Percentiles rank a stretch among this genome's conserved stretches.
Conservation (phyloP, 805 yeast genomes). For the Yarrowia divulgata region DNA sequence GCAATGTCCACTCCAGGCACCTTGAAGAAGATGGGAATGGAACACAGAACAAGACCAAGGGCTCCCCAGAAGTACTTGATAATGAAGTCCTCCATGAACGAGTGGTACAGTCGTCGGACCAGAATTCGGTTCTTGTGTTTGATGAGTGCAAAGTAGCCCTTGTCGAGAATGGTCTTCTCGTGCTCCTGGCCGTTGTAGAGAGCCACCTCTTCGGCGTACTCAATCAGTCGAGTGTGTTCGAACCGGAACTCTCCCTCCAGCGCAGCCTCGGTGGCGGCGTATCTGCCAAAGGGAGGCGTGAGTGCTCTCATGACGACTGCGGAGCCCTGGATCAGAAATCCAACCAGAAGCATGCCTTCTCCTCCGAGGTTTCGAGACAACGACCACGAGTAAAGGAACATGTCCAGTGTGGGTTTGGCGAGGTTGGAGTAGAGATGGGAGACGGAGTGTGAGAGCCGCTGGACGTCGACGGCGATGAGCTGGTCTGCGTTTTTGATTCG, state of each 20-base stretch:
- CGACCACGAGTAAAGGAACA: constrained; percentile 80
- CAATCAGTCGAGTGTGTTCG: constrained; percentile 79
- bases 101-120: constrained; percentile 76
- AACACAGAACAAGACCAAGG: constrained; percentile 84
- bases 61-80: constrained; percentile 97
- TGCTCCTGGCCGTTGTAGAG: constrained; percentile 79
- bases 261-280: constrained; percentile 75
- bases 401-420: constrained; percentile 81
- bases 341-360: constrained; percentile 75
- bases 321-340: constrained; percentile 80
- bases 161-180: constrained; percentile 79
- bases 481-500: constrained; percentile 79
- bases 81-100: constrained; percentile 83
- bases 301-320: constrained; percentile 74
- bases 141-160: constrained; percentile 80
- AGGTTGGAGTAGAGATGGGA: constrained; percentile 82
- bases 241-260: constrained; percentile 86
- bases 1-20: constrained; percentile 55
- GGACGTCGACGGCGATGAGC: constrained; percentile 79
- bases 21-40: constrained; percentile 82
- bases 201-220: constrained; percentile 86
- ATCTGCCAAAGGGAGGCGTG: constrained; percentile 88
- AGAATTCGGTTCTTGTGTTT: constrained; percentile 77
- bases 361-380: constrained; percentile 63
- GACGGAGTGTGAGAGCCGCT: constrained; percentile 72